phyloP scores from a whole-genome alignment of 371 early-diverging fungal species.

The Coemansia sp. region DNA sequence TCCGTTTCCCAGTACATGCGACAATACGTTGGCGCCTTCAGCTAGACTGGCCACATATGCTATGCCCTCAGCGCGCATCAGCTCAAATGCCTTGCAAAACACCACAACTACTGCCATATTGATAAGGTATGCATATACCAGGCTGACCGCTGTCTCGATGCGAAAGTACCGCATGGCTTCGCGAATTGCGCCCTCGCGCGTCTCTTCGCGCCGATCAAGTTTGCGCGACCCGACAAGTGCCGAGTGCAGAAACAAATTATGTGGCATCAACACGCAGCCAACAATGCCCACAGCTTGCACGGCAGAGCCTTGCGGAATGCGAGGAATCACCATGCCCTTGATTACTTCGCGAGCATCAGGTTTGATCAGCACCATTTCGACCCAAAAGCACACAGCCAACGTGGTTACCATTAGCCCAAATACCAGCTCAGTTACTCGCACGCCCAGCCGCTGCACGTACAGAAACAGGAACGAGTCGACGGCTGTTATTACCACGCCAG shows the following conservation, averaged over 20 bases:
- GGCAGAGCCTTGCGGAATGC: slow-evolving; percentile 59
- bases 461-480: slow-evolving; percentile 70
- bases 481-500: slow-evolving; percentile 70
- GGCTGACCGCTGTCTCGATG: slow-evolving; percentile 67
- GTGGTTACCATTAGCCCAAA: slow-evolving; percentile 64
- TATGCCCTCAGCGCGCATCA: slow-evolving; percentile 38
- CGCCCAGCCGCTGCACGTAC: slow-evolving; percentile 64
- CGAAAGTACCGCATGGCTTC: slow-evolving; percentile 70
- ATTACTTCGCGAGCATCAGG: slow-evolving; percentile 60
- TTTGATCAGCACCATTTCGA: slow-evolving; percentile 63
- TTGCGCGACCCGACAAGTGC: slow-evolving; percentile 65
- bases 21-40: slow-evolving; percentile 65
- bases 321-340: slow-evolving; percentile 62
- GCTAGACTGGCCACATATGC: slow-evolving; percentile 55
- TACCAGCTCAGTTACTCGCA: slow-evolving; percentile 65
- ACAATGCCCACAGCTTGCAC: slow-evolving; percentile 71
- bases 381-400: slow-evolving; percentile 69
- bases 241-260: slow-evolving; percentile 73
- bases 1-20: slow-evolving; percentile 57
- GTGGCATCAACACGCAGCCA: slow-evolving; percentile 76
- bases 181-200: slow-evolving; percentile 56
- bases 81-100: slow-evolving; percentile 64
- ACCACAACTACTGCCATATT: slow-evolving; percentile 73
- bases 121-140: slow-evolving; percentile 67
- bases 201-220: slow-evolving; percentile 54